Evolutionary conservation across 192 early-diverging fungal genomes (phyloP).

Genomic region (Coemansia sp.): DNA sequence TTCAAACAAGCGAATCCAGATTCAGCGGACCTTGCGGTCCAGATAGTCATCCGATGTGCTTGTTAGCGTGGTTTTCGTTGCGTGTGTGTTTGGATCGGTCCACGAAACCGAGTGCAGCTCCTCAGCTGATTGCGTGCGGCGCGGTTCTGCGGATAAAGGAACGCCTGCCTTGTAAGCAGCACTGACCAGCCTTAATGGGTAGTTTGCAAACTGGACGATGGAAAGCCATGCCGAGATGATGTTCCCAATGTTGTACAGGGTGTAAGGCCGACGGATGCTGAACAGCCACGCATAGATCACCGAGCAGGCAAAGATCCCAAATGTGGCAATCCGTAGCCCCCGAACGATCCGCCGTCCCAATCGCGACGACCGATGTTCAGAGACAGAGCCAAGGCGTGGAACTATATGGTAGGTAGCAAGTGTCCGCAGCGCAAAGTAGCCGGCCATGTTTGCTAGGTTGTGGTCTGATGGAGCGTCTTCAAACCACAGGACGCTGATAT

Average conservation of each 20-base stretch:
- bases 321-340: constrained; percentile 32
- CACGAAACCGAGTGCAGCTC: neutral
- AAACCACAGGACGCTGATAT: constrained; percentile 78
- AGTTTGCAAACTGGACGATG: constrained; percentile 34
- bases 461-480: constrained; percentile 80
- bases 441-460: constrained; percentile 39
- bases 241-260: constrained; percentile 59
- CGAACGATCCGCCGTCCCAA: neutral
- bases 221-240: constrained; percentile 46
- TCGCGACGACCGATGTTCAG: neutral
- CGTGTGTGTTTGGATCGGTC: neutral
- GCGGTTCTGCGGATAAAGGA: constrained; percentile 5
- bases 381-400: constrained; percentile 28
- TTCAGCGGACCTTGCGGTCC: constrained; percentile 16
- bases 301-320: constrained; percentile 44
- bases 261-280: constrained; percentile 63
- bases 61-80: neutral
- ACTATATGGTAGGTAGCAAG: constrained; percentile 35
- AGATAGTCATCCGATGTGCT: constrained; percentile 2
- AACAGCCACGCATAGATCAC: constrained; percentile 57
- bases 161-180: neutral
- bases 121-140: constrained; percentile 3
- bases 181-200: constrained; percentile 10
- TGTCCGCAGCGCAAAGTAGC: constrained; percentile 44
- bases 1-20: neutral